Base-by-base conservation (phyloP, 2,329 filamentous ascomycete species). In the Pseudocercospora musae region DNA sequence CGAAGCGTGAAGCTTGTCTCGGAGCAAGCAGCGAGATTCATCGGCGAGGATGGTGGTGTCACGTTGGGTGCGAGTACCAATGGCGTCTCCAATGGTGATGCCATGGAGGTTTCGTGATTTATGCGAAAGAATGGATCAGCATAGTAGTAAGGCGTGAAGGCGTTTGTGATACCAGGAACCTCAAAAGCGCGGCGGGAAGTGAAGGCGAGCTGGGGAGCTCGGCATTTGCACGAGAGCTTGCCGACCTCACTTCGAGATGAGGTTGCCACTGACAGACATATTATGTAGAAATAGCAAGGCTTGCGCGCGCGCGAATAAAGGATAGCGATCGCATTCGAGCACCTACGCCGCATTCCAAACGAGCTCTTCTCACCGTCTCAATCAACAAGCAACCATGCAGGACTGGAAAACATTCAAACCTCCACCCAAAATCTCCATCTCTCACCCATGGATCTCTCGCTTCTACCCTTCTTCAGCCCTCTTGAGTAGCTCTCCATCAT, bases 1-100 rank as follows among this genome's bases (percentile, higher is more conserved):
- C 85, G 95, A 70, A 97, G 93, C 77, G 90, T 96, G 71, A 91
- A 91, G 74, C 97, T 98, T 72, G 92, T 99, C 49, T 80, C 84
- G 62, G 90, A 96, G 67, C 96, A 89, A 63, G 95, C 98, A 81
- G 94, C 93, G 81, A 86, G 93, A 44, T 87, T 99, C 67, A 97
- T 99, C 75, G 91, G 92, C 66, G 89, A 96, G 66, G 87, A 89
- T 65, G 95, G 95, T 25, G 82, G 80, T 23, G 94, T 96, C 27
- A 90, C 88, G 64, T 87, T 98, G 72, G 74, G 73, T 31, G 88
- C 90, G 33, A 63, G 57, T 23, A 56, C 67, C 10, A 67, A 68
- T 37, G 50, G 50, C 10, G 59, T 62, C 18, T 64, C 61, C 49
- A 69, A 67, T 48, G 65, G 67, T 13, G 65, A 69, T 76, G 85